phyloP scores from a whole-genome alignment of 2,329 filamentous ascomycete species.

The Penicillium sp. region DNA sequence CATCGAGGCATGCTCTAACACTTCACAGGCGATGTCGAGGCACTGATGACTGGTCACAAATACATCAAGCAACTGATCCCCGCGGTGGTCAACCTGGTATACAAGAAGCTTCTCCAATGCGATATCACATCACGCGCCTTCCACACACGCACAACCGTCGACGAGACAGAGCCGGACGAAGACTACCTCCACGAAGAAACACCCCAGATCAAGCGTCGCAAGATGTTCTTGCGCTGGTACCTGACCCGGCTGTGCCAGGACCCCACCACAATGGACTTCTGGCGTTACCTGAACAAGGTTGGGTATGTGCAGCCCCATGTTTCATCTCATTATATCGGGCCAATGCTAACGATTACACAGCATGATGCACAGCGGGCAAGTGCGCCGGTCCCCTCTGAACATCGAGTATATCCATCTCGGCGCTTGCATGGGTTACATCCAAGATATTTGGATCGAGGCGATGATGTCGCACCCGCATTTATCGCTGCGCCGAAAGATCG shows the following conservation, averaged over 20 bases:
- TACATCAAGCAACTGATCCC: slow-evolving; percentile 83
- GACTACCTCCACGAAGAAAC: slow-evolving; percentile 66
- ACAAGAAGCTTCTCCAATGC: slow-evolving; percentile 76
- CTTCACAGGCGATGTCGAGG: slow-evolving; percentile 67
- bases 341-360: slow-evolving; percentile 35
- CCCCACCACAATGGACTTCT: slow-evolving; percentile 74
- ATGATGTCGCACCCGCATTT: slow-evolving; percentile 72
- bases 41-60: slow-evolving; percentile 68
- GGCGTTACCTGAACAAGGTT: slow-evolving; percentile 82
- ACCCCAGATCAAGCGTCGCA: slow-evolving; percentile 74
- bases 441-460: slow-evolving; percentile 75
- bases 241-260: slow-evolving; percentile 74
- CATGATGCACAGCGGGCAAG: slow-evolving; percentile 80
- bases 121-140: slow-evolving; percentile 82
- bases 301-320: slow-evolving; percentile 53
- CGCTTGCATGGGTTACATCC: slow-evolving; percentile 70
- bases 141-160: slow-evolving; percentile 60
- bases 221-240: slow-evolving; percentile 77
- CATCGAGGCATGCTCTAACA: neutral
- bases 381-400: slow-evolving; percentile 70
- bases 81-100: slow-evolving; percentile 80
- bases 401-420: slow-evolving; percentile 81
- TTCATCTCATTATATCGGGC: neutral
- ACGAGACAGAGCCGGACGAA: slow-evolving; percentile 65
- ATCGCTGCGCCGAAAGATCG: slow-evolving; percentile 68